These are phyloP conservation scores for Saccharomyces hybrid DNA, from an alignment of 1,139 yeast genomes.

Conservation along the genomic window DNA sequence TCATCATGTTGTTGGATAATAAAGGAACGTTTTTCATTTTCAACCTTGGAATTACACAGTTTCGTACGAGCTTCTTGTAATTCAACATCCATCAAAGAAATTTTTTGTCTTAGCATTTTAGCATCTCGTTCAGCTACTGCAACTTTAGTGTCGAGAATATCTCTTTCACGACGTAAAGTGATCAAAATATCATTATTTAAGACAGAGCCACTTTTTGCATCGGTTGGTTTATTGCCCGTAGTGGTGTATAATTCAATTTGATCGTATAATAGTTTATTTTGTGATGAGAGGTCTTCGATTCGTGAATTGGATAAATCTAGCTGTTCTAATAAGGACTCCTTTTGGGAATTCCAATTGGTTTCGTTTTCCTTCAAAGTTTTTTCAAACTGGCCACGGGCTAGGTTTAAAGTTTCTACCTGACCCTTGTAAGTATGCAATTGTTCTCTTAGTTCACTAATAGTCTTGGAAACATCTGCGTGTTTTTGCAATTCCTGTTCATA, in stretches of 20 bases:
- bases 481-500: slow-evolving; percentile 53
- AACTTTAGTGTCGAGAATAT: slow-evolving; percentile 56
- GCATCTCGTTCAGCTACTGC: slow-evolving; percentile 34
- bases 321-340: slow-evolving; percentile 45
- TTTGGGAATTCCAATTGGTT: slow-evolving; percentile 41
- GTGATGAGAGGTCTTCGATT: slow-evolving; percentile 52
- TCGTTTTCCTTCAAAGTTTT: slow-evolving; percentile 33
- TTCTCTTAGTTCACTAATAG: slow-evolving; percentile 40
- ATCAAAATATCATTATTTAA: slow-evolving; percentile 42
- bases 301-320: slow-evolving; percentile 41
- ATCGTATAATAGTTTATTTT: slow-evolving; percentile 59
- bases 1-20: slow-evolving; percentile 43
- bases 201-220: slow-evolving; percentile 18
- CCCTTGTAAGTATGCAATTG: slow-evolving; percentile 36
- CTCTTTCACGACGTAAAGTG: slow-evolving; percentile 70
- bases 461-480: slow-evolving; percentile 47
- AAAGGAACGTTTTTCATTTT: slow-evolving; percentile 28
- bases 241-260: slow-evolving; percentile 48
- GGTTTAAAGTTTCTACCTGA: slow-evolving; percentile 34
- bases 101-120: slow-evolving; percentile 33
- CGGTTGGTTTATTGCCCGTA: neutral
- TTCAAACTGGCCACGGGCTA: slow-evolving; percentile 31
- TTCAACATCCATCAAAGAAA: slow-evolving; percentile 34
- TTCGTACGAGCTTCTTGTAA: slow-evolving; percentile 8
- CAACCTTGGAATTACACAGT: slow-evolving; percentile 4